Conservation (phyloP, 441 rosid species). For the Raphanus hybrid region DNA sequence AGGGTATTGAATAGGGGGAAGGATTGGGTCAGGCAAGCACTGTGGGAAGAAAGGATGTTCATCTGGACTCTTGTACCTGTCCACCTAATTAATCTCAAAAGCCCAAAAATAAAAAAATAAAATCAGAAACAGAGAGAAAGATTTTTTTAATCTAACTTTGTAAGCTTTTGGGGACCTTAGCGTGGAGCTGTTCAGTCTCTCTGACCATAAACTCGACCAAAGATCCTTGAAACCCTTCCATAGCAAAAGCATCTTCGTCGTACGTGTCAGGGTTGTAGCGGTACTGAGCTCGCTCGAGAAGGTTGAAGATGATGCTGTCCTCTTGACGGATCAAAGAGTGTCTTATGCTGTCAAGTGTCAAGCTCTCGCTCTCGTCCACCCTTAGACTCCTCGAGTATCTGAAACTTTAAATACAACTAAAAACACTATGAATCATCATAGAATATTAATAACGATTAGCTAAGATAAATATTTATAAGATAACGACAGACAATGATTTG, state of each 20-base stretch:
- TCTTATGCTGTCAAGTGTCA: constrained; percentile 82
- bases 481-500: neutral
- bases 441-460: neutral
- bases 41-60: constrained; percentile 90
- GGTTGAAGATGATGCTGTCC: constrained; percentile 91
- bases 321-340: constrained; percentile 82
- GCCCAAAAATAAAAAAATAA: neutral
- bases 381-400: constrained; percentile 49
- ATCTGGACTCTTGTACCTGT: constrained; percentile 92
- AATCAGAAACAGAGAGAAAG: constrained; percentile 15
- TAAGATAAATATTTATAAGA: neutral
- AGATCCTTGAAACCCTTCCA: constrained; percentile 85
- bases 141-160: too few relatives aligned
- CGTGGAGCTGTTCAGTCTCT: constrained; percentile 90
- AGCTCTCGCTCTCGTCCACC: constrained; percentile 76
- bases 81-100: constrained; percentile 54
- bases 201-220: constrained; percentile 81
- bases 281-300: constrained; percentile 85
- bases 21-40: constrained; percentile 64
- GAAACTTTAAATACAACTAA: too few relatives aligned
- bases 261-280: constrained; percentile 78
- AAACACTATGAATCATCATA: too few relatives aligned
- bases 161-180: constrained; percentile 52
- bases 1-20: constrained; percentile 92
- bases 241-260: constrained; percentile 65